Evolutionary conservation across 2,329 filamentous ascomycete genomes (phyloP).

Genomic region (Stemphylium lycopersici): DNA sequence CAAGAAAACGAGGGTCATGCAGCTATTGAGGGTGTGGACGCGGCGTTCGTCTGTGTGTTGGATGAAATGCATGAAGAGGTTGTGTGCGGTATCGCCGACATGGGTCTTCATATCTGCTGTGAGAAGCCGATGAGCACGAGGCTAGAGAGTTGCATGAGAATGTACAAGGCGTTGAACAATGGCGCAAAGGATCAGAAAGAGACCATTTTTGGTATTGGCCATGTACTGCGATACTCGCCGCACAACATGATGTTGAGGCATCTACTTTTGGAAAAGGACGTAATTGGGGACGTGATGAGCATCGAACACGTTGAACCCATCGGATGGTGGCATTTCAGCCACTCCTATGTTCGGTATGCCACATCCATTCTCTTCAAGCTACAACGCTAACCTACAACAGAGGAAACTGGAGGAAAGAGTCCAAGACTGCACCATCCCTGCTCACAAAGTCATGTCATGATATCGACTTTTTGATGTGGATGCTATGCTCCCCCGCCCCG

Average conservation of each 20-base stretch:
- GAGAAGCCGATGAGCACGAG: slow-evolving; percentile 92
- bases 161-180: slow-evolving; percentile 64
- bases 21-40: slow-evolving; percentile 54
- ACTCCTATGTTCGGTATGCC: slow-evolving; percentile 63
- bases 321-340: slow-evolving; percentile 90
- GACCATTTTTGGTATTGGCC: slow-evolving; percentile 83
- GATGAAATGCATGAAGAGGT: slow-evolving; percentile 90
- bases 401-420: slow-evolving; percentile 90
- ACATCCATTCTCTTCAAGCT: neutral
- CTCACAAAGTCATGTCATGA: slow-evolving; percentile 97
- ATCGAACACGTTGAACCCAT: slow-evolving; percentile 93
- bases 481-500: slow-evolving; percentile 75
- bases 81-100: slow-evolving; percentile 72
- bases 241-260: slow-evolving; percentile 86
- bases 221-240: slow-evolving; percentile 90
- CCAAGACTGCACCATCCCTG: slow-evolving; percentile 76
- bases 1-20: slow-evolving; percentile 40
- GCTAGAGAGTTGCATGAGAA: slow-evolving; percentile 76
- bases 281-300: slow-evolving; percentile 83
- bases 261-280: slow-evolving; percentile 73
- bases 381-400: slow-evolving; percentile 46
- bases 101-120: slow-evolving; percentile 82
- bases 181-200: slow-evolving; percentile 7
- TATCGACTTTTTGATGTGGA: slow-evolving; percentile 90
- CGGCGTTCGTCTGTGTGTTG: slow-evolving; percentile 74